Evolutionary conservation across 2,329 filamentous ascomycete species (phyloP), one percentile per base, ranked within the genome.

Genomic region (Trichophyton schoenleinii): DNA sequence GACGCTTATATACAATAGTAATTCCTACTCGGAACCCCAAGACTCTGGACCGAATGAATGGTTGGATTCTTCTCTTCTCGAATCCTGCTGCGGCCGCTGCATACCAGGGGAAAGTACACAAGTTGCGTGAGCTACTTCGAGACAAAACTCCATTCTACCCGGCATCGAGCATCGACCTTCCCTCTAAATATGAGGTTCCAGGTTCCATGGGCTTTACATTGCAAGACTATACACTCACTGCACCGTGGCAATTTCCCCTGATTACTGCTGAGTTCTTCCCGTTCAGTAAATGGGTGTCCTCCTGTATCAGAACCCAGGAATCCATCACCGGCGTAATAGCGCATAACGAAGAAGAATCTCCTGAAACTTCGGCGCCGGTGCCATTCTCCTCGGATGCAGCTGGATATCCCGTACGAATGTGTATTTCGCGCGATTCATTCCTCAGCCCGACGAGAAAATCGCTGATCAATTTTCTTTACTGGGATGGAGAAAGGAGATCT

Each of bases 31-130:
- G 67, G 11, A 60, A 64, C 38, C 58, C 57, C 7, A 31, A 61
- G 13, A 66, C 63, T 9, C 61, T 68, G 15, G 60, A 62, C 5
- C 61, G 62, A n/a, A 64, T 58, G 28, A 48, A 62, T 55, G 60
- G 57, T 15, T 68, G 67, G 67, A 57, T 68, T 18, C 57, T 68
- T 8, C 25, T 67, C 6, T 68, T 68, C 60, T 20, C 63, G 34
- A 64, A 53, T 18, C 67, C 67, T 13, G 60, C 60, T 2, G 59
- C 63, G n/a, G 67, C 67, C 11, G 59, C 63, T 28, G 62, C 63
- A 58, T 68, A 65, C 52, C 67, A 68, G 48, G 48, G 57, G n/a
- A 62, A 61, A 28, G 62, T 62, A n/a, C 57, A 55, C 25, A 41
- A 52, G 7, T 62, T 67, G 31, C 61, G 62, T 25, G 44, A 55